phyloP scores from a whole-genome alignment of 2,329 filamentous ascomycete species.

The Colletotrichum tofieldiae region DNA sequence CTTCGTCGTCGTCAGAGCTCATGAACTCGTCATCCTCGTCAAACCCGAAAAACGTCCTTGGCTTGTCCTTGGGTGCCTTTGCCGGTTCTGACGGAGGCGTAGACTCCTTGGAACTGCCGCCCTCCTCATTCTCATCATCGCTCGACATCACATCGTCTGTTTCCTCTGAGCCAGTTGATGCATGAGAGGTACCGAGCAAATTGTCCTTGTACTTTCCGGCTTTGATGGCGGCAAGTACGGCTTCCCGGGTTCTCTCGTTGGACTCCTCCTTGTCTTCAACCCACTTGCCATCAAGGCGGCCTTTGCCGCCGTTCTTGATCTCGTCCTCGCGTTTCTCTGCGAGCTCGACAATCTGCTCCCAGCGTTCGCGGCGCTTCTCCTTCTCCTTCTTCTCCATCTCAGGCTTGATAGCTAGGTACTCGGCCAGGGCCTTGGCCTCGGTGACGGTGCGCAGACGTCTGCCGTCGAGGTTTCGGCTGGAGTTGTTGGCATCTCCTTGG shows the following conservation, averaged over 20 bases:
- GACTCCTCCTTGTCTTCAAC: slow-evolving; percentile 95
- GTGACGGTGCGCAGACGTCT: slow-evolving; percentile 91
- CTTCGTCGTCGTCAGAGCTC: slow-evolving; percentile 76
- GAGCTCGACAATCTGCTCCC: slow-evolving; percentile 89
- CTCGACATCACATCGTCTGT: slow-evolving; percentile 53
- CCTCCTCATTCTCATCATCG: slow-evolving; percentile 56
- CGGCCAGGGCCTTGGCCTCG: slow-evolving; percentile 94
- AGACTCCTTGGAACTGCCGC: slow-evolving; percentile 64
- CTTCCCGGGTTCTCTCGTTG: slow-evolving; percentile 84
- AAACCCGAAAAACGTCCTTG: slow-evolving; percentile 79
- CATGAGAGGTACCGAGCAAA: slow-evolving; percentile 66
- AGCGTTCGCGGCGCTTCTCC: slow-evolving; percentile 85
- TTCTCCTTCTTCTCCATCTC: slow-evolving; percentile 97
- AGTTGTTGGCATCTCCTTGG: slow-evolving; percentile 87
- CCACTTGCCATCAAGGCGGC: slow-evolving; percentile 90
- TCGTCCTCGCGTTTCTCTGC: slow-evolving; percentile 89
- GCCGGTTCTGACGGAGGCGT: slow-evolving; percentile 62
- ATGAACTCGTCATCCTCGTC: slow-evolving; percentile 85
- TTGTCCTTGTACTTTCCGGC: slow-evolving; percentile 75
- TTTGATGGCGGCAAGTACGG: slow-evolving; percentile 80
- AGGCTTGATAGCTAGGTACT: slow-evolving; percentile 95
- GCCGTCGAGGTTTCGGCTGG: slow-evolving; percentile 93
- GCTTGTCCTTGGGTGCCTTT: slow-evolving; percentile 56
- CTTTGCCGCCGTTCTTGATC: slow-evolving; percentile 80
- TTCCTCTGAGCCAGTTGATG: slow-evolving; percentile 60